These are phyloP conservation scores for Komagataella populi DNA, from an alignment of 805 yeast genomes.

Conservation along the genomic window DNA sequence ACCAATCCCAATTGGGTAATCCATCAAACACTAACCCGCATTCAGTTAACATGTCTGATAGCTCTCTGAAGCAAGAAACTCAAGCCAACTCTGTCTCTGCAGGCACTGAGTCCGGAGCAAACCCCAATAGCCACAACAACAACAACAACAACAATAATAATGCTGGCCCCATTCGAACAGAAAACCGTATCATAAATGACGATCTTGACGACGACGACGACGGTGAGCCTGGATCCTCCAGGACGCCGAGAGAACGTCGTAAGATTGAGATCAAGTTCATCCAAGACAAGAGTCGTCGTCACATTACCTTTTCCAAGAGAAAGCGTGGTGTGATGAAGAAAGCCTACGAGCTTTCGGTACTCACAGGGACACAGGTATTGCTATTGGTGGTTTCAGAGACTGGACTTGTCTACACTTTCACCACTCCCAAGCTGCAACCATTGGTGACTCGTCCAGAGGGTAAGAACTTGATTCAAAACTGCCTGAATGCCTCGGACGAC, in stretches of 20 bases:
- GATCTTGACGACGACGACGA: slow-evolving; percentile 39
- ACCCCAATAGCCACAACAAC: background rate
- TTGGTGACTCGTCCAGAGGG: slow-evolving; percentile 96
- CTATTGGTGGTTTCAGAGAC: slow-evolving; percentile 93
- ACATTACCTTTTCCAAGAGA: slow-evolving; percentile 94
- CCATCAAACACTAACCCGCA: background rate
- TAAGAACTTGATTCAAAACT: slow-evolving; percentile 90
- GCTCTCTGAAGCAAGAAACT: background rate
- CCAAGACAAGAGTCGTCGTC: slow-evolving; percentile 95
- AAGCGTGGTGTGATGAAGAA: slow-evolving; percentile 99
- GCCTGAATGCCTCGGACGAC: slow-evolving; percentile 93
- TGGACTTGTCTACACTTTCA: slow-evolving; percentile 96
- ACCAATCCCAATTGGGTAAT: background rate
- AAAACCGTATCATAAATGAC: slow-evolving; percentile 1
- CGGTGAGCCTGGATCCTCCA: slow-evolving; percentile 30
- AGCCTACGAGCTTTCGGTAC: slow-evolving; percentile 94
- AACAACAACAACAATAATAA: background rate
- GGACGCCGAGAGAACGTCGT: slow-evolving; percentile 48
- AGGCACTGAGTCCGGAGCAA: background rate
- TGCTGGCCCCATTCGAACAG: background rate
- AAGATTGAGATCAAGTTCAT: slow-evolving; percentile 95
- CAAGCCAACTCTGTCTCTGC: background rate
- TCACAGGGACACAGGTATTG: slow-evolving; percentile 95
- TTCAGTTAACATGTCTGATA: background rate
- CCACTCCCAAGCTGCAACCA: slow-evolving; percentile 98